A percentile compares a stretch with the other conserved stretches of the same genome.
phyloP scores from a whole-genome alignment of 805 yeast species.

The Hanseniaspora clermontiae region DNA sequence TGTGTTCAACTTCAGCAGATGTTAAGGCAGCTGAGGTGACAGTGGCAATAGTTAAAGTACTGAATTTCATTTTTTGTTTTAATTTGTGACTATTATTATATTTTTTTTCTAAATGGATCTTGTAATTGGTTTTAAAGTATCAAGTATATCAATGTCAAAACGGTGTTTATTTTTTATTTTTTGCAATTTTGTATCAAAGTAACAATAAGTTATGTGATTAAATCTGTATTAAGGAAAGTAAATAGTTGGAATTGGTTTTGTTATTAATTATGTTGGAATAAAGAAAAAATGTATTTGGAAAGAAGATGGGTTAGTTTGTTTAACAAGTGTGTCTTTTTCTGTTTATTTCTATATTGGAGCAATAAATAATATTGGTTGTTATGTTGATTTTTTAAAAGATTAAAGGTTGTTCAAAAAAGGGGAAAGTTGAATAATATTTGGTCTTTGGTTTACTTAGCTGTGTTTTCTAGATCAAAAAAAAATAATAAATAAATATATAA shows the following conservation, averaged over 20 bases:
- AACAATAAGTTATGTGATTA: background rate
- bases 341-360: too few relatives aligned
- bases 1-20: slow-evolving; percentile 30
- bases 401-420: background rate
- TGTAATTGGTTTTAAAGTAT: too few relatives aligned
- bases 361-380: background rate
- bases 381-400: background rate
- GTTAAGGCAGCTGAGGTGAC: slow-evolving; percentile 21
- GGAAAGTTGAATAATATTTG: background rate
- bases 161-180: background rate
- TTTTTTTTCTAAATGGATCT: too few relatives aligned
- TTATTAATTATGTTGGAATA: background rate
- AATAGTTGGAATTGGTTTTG: slow-evolving; percentile 23
- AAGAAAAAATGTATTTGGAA: background rate
- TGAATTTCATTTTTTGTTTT: slow-evolving; percentile 24
- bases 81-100: background rate
- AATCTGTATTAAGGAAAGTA: slow-evolving; percentile 25
- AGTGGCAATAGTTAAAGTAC: slow-evolving; percentile 26
- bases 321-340: too few relatives aligned
- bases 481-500: too few relatives aligned
- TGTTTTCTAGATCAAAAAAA: background rate
- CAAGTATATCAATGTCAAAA: background rate
- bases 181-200: background rate
- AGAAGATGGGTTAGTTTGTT: too few relatives aligned
- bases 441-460: background rate